Evolutionary conservation across 2,329 filamentous ascomycete genomes (phyloP).

Genomic region (Talaromyces sp.): DNA sequence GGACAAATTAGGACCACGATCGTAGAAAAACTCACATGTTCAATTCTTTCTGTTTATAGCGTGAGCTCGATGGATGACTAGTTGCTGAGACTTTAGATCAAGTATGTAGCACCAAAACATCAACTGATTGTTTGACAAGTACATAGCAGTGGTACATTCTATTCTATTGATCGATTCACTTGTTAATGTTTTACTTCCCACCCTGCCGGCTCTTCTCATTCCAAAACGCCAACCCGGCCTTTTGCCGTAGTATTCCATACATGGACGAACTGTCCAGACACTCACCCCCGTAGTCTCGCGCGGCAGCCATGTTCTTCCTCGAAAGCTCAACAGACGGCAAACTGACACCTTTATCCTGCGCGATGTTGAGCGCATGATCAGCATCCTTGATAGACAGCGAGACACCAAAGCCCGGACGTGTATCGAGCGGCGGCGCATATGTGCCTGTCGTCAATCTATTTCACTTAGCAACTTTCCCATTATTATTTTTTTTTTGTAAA

Average conservation of each 20-base stretch:
- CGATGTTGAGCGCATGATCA: slow-evolving; percentile 29
- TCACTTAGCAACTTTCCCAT: not conserved
- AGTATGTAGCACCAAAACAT: not conserved
- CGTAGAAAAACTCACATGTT: slow-evolving; percentile 19
- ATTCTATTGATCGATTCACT: not conserved
- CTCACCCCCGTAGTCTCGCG: slow-evolving; percentile 31
- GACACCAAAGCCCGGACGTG: slow-evolving; percentile 32
- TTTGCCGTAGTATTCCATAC: slow-evolving; percentile 32
- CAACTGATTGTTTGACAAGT: not conserved
- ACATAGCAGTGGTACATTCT: not conserved
- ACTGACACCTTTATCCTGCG: slow-evolving; percentile 24
- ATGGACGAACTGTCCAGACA: slow-evolving; percentile 35
- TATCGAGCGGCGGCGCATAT: slow-evolving; percentile 34
- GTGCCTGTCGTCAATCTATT: slow-evolving; percentile 37
- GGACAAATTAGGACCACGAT: slow-evolving; percentile 90
- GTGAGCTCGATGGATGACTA: slow-evolving; percentile 5
- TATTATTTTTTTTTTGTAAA: not conserved
- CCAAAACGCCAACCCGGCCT: slow-evolving; percentile 33
- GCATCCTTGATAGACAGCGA: slow-evolving; percentile 35
- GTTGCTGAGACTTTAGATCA: not conserved
- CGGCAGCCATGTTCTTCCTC: slow-evolving; percentile 30
- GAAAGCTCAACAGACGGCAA: slow-evolving; percentile 31
- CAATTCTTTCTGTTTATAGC: slow-evolving; percentile 7
- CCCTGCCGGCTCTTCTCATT: slow-evolving; percentile 31
- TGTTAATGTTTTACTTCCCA: not conserved